phyloP scores from a whole-genome alignment of 495 filamentous ascomycete genomes.

The Copromyces sp. region DNA sequence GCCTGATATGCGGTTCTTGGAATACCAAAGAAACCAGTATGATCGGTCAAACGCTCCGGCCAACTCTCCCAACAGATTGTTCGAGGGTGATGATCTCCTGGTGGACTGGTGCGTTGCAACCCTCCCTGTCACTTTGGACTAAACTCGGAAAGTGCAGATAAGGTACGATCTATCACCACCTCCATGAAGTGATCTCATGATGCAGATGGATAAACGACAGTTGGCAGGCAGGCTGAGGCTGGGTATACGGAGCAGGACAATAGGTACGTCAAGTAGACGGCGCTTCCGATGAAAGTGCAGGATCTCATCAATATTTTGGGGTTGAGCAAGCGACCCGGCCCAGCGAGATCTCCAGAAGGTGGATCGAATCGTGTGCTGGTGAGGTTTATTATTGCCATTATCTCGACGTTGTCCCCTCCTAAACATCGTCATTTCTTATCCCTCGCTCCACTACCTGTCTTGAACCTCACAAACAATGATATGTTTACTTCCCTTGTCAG shows the following conservation, averaged over 20 bases:
- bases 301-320: neutral
- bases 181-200: neutral
- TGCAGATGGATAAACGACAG: neutral
- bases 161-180: neutral
- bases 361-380: neutral
- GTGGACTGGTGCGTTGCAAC: neutral
- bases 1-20: neutral
- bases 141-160: neutral
- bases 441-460: neutral
- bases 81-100: neutral
- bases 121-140: neutral
- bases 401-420: neutral
- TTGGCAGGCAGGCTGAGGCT: neutral
- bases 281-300: neutral
- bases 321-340: neutral
- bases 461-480: neutral
- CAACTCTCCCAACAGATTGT: neutral
- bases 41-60: neutral
- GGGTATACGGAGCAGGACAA: neutral
- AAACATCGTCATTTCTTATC: neutral
- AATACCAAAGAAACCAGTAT: neutral
- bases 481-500: neutral
- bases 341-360: neutral
- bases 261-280: neutral
- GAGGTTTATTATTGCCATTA: neutral